Evolutionary conservation across 495 filamentous ascomycete species (phyloP), one percentile per base, ranked within the genome.

Genomic region (Thermochaetoides thermophila): DNA sequence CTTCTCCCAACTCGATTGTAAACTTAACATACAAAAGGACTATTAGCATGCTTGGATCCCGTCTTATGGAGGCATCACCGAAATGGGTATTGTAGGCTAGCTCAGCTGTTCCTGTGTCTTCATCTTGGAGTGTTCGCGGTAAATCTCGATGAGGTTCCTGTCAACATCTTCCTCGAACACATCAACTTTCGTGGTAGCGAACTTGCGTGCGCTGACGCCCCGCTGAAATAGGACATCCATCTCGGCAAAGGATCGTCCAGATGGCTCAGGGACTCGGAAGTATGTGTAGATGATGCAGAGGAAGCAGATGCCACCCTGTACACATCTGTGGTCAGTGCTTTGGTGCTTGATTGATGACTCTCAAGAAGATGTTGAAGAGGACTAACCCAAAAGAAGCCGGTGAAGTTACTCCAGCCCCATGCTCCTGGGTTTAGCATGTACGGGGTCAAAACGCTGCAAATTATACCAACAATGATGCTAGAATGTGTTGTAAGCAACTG

Each of bases 351-450:
- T n/a, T n/a, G n/a, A n/a, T n/a, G n/a, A n/a, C n/a, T n/a, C n/a
- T n/a, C n/a, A n/a, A n/a, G n/a, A n/a, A n/a, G n/a, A n/a, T n/a
- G n/a, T n/a, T n/a, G n/a, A n/a, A n/a, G 5, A 25, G n/a, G 14
- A 51, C 60, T 40, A 38, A 61, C 76, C 78, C 76, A 86, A 63
- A 85, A 83, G 54, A 86, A 82, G n/a, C 76, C 78, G n/a, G 78
- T 64, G 37, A 70, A 81, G 41, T 78, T 80, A 29, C 66, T 59
- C 79, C 78, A 87, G 53, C 81, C 48, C 79, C 80, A 84, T 0
- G 71, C 77, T 0, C 53, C 57, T 0, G 77, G 76, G 55, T 83
- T 84, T 21, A 85, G 54, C 77, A 81, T 81, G 46, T 81, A 79
- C 0, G 78, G 76, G 0, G 79, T 82, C 3, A 86, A 47, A 10